Evolutionary conservation across 129 eudicot genomes (phyloP), one percentile per base, ranked within the genome.

Genomic region (Gnaphalium uliginosum): DNA sequence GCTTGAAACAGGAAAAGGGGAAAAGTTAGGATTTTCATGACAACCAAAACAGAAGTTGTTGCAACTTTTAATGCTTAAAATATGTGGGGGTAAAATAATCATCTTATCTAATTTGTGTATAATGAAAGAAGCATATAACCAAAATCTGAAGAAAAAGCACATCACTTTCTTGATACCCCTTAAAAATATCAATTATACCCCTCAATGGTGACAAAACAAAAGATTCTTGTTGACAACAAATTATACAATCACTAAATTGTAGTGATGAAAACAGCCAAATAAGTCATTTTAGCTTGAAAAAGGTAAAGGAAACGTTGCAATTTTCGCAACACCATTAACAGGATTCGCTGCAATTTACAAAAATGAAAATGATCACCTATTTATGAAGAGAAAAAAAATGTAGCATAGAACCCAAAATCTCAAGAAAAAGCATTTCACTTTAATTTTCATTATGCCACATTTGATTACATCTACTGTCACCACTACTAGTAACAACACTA

Each of bases 401-500:
- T n/a, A 65, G 39, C 62, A 79, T 65, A 56, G 22, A 51, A 65
- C 60, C 74, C 27, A 66, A 72, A 29, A 72, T 72, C 69, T 79
- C 25, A 39, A 54, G 19, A 79, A 71, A 81, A 71, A 82, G 32
- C 74, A 65, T 23, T 56, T 48, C 71, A 64, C 68, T 65, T 71
- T 46, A 41, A 2, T 46, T 1, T 39, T 82, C 62, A 76, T 75
- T 78, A 69, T 76, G 56, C 63, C 25, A 59, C 63, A 51, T 75
- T 76, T 41, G 68, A 76, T 81, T 81, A 50, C 67, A 76, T 69
- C 68, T 76, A 75, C 19, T 61, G 69, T 71, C 77, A 81, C 81
- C 85, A 81, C 74, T 76, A 80, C 74, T 23, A 53, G 21, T 79
- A 35, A 72, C 73, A 53, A 66, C 48, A 57, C 72, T 41, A 77